Conservation (phyloP, 495 filamentous ascomycete genomes). For the Zalerion maritima region DNA sequence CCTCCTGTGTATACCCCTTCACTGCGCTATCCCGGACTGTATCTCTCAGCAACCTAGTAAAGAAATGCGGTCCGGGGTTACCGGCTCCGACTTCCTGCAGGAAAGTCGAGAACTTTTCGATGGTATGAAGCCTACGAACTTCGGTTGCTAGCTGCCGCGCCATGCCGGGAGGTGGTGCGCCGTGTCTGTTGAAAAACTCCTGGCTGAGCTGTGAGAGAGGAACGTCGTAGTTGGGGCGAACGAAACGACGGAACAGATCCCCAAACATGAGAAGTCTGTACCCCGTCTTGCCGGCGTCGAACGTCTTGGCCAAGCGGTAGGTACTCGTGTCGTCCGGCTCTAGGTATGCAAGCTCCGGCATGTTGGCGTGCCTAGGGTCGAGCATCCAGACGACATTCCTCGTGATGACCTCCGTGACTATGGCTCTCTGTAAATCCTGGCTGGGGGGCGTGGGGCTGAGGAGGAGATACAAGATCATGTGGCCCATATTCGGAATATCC, state of each 20-base stretch:
- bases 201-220: slow-evolving; percentile 23
- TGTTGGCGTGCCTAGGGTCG: slow-evolving; percentile 20
- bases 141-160: slow-evolving; percentile 23
- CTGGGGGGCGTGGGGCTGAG: slow-evolving; percentile 30
- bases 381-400: slow-evolving; percentile 40
- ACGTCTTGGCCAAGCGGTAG: slow-evolving; percentile 34
- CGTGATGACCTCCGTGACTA: slow-evolving; percentile 33
- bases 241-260: slow-evolving; percentile 31
- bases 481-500: slow-evolving; percentile 32
- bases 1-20: slow-evolving; percentile 26
- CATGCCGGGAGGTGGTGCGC: slow-evolving; percentile 27
- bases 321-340: slow-evolving; percentile 24
- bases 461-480: slow-evolving; percentile 30
- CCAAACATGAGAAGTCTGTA: slow-evolving; percentile 40
- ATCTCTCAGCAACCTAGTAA: slow-evolving; percentile 22
- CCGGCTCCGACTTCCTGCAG: slow-evolving; percentile 27
- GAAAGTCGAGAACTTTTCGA: slow-evolving; percentile 29
- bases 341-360: slow-evolving; percentile 31
- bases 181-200: slow-evolving; percentile 31
- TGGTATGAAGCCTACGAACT: slow-evolving; percentile 28
- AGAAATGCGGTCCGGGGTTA: slow-evolving; percentile 11
- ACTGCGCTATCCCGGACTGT: slow-evolving; percentile 23
- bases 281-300: slow-evolving; percentile 29
- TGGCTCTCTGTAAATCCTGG: slow-evolving; percentile 21
- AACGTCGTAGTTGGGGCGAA: slow-evolving; percentile 19